Conservation (phyloP, 768 basidiomycete genomes). For the Chlorophyllum brunneum region DNA sequence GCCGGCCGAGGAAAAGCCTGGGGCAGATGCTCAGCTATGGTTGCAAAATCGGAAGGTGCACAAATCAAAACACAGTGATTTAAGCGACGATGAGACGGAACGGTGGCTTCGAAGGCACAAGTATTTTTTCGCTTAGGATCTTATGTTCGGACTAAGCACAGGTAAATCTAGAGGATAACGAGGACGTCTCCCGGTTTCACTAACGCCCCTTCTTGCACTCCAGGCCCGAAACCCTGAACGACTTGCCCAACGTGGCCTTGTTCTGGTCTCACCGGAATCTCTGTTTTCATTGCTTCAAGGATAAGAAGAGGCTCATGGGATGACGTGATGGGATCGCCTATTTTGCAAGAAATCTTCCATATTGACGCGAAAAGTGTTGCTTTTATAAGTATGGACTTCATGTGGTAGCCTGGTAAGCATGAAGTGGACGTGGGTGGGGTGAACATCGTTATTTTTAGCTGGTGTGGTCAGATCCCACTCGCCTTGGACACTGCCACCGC, state of each 20-base stretch:
- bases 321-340: slow-evolving; percentile 38
- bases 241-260: slow-evolving; percentile 40
- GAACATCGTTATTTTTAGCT: not conserved
- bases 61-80: too few species aligned
- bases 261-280: slow-evolving; percentile 45
- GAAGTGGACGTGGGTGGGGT: not conserved
- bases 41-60: too few species aligned
- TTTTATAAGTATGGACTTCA: slow-evolving; percentile 16
- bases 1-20: too few species aligned
- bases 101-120: too few species aligned
- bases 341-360: slow-evolving; percentile 45
- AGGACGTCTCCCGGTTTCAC: slow-evolving; percentile 47
- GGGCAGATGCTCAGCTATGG: too few species aligned
- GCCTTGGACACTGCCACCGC: not conserved
- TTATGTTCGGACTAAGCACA: not conserved
- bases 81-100: too few species aligned
- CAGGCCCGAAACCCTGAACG: slow-evolving; percentile 36
- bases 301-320: slow-evolving; percentile 42
- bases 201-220: slow-evolving; percentile 36
- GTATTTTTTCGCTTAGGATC: too few species aligned
- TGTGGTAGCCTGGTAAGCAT: not conserved
- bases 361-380: slow-evolving; percentile 42
- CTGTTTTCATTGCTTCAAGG: slow-evolving; percentile 67
- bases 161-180: slow-evolving; percentile 23
- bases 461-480: not conserved